phyloP scores from a whole-genome alignment of 345 rosid genomes.

The Salix viminalis region DNA sequence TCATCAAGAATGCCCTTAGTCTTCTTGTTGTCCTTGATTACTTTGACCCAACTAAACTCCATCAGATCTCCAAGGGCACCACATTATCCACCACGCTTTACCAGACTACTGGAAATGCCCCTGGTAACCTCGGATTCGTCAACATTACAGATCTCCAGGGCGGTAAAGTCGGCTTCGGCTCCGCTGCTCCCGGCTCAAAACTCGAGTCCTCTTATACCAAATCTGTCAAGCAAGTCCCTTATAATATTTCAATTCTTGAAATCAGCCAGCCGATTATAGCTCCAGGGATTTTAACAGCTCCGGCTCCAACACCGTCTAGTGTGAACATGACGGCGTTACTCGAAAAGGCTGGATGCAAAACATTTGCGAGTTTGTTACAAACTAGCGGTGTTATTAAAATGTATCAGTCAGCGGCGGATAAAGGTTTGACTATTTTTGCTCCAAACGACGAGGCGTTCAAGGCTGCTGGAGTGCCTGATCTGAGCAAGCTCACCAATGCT shows the following conservation, averaged over 20 bases:
- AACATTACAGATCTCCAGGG: conserved; percentile 82
- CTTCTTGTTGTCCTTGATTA: conserved; percentile 80
- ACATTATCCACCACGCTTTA: conserved; percentile 78
- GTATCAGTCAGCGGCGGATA: conserved; percentile 50
- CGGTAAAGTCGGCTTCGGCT: conserved; percentile 80
- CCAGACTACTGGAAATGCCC: conserved; percentile 90
- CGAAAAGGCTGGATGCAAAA: conserved; percentile 85
- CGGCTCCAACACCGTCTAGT: conserved; percentile 55
- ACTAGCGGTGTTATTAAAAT: conserved; percentile 75
- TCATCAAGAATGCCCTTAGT: conserved; percentile 62
- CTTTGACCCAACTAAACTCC: conserved; percentile 77
- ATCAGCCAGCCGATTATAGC: conserved; percentile 63
- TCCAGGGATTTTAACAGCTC: conserved; percentile 57
- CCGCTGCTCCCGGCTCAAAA: conserved; percentile 75
- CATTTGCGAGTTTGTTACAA: conserved; percentile 54
- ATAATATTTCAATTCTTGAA: conserved; percentile 71
- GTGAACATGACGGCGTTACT: conserved; percentile 68
- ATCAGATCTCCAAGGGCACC: conserved; percentile 66
- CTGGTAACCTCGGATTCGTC: conserved; percentile 76
- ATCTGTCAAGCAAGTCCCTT: conserved; percentile 75
- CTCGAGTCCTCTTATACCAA: conserved; percentile 71
- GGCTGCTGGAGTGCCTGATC: conserved; percentile 63
- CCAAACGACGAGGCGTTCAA: conserved; percentile 89
- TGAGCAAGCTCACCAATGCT: conserved; percentile 65
- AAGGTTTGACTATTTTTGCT: conserved; percentile 82